phyloP scores from a whole-genome alignment of 1,139 yeast species.

The Komagataea norvegica region DNA sequence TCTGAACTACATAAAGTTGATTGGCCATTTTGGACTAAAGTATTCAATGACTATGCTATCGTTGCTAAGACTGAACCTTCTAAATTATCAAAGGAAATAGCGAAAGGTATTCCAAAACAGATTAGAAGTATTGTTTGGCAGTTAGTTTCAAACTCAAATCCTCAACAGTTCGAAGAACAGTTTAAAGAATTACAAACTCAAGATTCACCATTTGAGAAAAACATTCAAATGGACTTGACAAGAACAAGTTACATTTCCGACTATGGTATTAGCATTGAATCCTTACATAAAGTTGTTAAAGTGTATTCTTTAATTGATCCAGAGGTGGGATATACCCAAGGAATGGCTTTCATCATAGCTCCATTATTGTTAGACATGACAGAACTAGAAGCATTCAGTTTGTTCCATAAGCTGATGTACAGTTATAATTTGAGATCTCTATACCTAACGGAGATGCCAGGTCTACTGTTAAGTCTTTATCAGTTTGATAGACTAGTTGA shows the following conservation, averaged over 20 bases:
- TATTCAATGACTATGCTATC: constrained; percentile 65
- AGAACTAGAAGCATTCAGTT: constrained; percentile 81
- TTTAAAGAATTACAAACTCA: constrained; percentile 47
- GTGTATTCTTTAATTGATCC: constrained; percentile 84
- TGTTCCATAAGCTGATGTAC: constrained; percentile 79
- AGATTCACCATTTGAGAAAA: constrained; percentile 65
- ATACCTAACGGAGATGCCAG: constrained; percentile 89
- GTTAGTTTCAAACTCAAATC: constrained; percentile 73
- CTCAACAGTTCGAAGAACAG: constrained; percentile 64
- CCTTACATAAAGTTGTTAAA: constrained; percentile 70
- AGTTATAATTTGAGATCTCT: constrained; percentile 72
- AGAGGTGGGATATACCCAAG: constrained; percentile 96
- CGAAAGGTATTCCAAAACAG: constrained; percentile 77
- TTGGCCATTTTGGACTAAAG: constrained; percentile 88
- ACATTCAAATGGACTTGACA: constrained; percentile 74
- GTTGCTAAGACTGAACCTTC: constrained; percentile 63
- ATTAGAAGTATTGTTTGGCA: constrained; percentile 93
- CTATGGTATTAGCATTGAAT: constrained; percentile 48
- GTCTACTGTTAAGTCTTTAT: constrained; percentile 75
- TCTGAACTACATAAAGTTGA: constrained; percentile 45
- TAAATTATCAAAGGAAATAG: constrained; percentile 54
- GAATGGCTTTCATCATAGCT: constrained; percentile 89
- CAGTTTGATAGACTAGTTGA: constrained; percentile 86
- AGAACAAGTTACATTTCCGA: constrained; percentile 78
- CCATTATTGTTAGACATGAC: constrained; percentile 77